These are phyloP conservation scores for Ascochyta fabae DNA, from an alignment of 2,329 filamentous ascomycete genomes.

Conservation along the genomic window DNA sequence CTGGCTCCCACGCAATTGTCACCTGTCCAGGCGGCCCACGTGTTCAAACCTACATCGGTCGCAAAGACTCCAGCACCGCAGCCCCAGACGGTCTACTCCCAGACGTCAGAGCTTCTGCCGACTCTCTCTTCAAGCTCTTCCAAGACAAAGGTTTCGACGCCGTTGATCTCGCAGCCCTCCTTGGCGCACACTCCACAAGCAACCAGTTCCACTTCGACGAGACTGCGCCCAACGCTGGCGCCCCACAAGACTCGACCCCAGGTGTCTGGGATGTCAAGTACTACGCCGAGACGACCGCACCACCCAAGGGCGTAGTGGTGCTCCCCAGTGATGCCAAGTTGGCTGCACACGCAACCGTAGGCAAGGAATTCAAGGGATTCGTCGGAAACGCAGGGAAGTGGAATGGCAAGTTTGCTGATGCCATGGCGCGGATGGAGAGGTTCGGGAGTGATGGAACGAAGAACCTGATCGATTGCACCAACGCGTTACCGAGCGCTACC, in stretches of 20 bases:
- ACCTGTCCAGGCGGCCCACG: conserved; percentile 24
- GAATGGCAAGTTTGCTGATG: conserved; percentile 41
- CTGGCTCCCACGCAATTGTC: conserved; percentile 19
- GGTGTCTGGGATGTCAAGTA: conserved; percentile 36
- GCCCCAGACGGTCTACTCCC: conserved; percentile 17
- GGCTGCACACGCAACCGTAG: conserved; percentile 33
- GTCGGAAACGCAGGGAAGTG: conserved; percentile 44
- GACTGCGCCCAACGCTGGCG: conserved; percentile 6
- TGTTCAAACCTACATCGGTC: conserved; percentile 20
- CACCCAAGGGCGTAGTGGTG: conserved; percentile 30
- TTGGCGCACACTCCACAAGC: conserved; percentile 33
- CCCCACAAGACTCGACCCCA: conserved; percentile 32
- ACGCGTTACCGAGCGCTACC: conserved; percentile 23
- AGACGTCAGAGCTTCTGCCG: conserved; percentile 14
- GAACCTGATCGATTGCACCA: conserved; percentile 30
- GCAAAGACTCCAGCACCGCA: conserved; percentile 18
- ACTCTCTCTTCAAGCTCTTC: conserved; percentile 26
- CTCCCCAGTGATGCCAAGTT: conserved; percentile 44
- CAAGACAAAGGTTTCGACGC: conserved; percentile 31
- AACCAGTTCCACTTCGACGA: conserved; percentile 31
- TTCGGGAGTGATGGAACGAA: conserved; percentile 25
- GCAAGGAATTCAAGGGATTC: conserved; percentile 46
- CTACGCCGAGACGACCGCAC: conserved; percentile 34
- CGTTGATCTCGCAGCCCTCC: conserved; percentile 34
- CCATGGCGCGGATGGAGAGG: conserved; percentile 31